These are phyloP conservation scores for Verticillium nubilum DNA, from an alignment of 2,329 filamentous ascomycete genomes.

Conservation along the genomic window DNA sequence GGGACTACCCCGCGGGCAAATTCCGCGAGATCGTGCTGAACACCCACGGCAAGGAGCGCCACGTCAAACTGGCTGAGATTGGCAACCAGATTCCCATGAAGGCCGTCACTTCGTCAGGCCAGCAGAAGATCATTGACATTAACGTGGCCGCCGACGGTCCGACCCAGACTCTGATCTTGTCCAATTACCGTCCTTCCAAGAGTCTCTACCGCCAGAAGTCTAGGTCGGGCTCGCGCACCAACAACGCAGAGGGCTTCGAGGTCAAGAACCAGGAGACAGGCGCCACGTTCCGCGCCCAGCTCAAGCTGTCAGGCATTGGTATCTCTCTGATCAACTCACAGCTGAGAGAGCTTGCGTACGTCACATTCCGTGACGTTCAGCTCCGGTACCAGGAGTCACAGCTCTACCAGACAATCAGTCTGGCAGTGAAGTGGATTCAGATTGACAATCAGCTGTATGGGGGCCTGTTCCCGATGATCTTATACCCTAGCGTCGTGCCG, in stretches of 20 bases:
- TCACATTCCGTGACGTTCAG: conserved; percentile 88
- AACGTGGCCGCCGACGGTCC: conserved; percentile 94
- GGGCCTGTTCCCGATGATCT: conserved; percentile 92
- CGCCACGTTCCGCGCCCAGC: conserved; percentile 81
- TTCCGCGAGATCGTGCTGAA: conserved; percentile 86
- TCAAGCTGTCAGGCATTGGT: conserved; percentile 85
- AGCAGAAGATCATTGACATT: conserved; percentile 88
- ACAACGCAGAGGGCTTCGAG: conserved; percentile 70
- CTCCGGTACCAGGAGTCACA: conserved; percentile 90
- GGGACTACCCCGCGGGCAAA: conserved; percentile 98
- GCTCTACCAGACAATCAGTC: conserved; percentile 83
- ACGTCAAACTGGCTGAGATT: conserved; percentile 94
- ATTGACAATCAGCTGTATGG: conserved; percentile 98
- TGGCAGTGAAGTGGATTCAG: conserved; percentile 97
- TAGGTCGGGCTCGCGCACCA: conserved; percentile 43
- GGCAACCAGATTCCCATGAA: conserved; percentile 95
- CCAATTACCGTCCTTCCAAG: conserved; percentile 88
- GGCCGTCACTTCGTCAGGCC: conserved; percentile 60
- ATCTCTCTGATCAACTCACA: conserved; percentile 92
- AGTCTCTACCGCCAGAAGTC: conserved; percentile 72
- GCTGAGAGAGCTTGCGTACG: conserved; percentile 84
- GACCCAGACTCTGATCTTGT: conserved; percentile 88
- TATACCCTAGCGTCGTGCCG: conserved; percentile 96
- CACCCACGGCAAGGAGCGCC: conserved; percentile 73
- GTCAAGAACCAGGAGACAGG: conserved; percentile 88